Base-by-base conservation (phyloP, 306 rosid species). In the Echinosophora koreensis region DNA sequence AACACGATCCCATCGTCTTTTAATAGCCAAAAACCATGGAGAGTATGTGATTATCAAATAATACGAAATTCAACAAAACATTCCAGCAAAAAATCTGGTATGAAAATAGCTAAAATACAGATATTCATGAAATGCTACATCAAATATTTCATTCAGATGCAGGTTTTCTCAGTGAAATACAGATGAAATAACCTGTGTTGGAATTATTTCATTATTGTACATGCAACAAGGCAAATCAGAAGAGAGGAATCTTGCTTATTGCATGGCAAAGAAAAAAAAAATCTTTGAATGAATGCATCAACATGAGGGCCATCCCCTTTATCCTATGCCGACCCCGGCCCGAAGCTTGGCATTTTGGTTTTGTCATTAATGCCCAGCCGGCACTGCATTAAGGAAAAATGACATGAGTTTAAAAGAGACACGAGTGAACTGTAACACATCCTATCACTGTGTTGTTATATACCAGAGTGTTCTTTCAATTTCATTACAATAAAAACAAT, bases 401-500 rank as follows among this genome's bases (percentile, higher is more conserved):
- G 6, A 27, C 57, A 69, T 2, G 61, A 77, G 59, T 66, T 47
- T 12, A 54, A 7, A 30, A 5, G 17, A 18, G 28, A 42, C 47
- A 1, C 32, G 54, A 62, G 44, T 42, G 58, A 60, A 58, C n/a
- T 16, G 58, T 18, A 62, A 39, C 76, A 55, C 46, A 80, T 74
- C 34, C 11, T 59, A 73, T 86, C 80, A 64, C 27, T 60, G 35
- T 38, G 65, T 34, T 70, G 73, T 64, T 47, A 44, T 35, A 61
- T 37, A 37, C 66, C 39, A 16, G 6, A 65, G 49, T 39, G 62
- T 75, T 44, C 55, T 73, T 54, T 80, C 82, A 56, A 58, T 71
- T 14, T 56, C 84, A 66, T 61, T 39, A 78, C 55, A 77, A 32
- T 74, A 70, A 32, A 71, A 71, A 75, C 84, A 75, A 71, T 41